Evolutionary conservation across 768 basidiomycete genomes (phyloP).

Genomic region (Baorangia bicolor): DNA sequence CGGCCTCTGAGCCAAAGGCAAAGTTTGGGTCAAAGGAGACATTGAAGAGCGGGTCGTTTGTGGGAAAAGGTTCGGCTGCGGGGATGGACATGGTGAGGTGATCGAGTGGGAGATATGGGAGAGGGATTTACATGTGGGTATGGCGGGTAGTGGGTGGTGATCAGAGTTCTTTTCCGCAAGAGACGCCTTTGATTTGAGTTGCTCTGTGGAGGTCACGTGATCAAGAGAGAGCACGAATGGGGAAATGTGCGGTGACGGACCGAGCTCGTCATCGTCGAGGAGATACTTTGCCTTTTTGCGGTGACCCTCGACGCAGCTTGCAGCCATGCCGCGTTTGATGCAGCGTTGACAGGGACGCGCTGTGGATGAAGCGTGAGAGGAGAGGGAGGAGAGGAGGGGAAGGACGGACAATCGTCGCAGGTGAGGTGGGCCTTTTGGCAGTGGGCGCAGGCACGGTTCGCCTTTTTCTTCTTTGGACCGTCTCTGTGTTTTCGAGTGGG

Average conservation of each 20-base stretch:
- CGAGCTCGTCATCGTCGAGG: slow-evolving; percentile 89
- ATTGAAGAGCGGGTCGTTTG: slow-evolving; percentile 58
- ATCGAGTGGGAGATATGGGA: background rate
- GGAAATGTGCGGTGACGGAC: slow-evolving; percentile 39
- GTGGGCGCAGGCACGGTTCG: slow-evolving; percentile 88
- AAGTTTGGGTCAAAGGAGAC: slow-evolving; percentile 58
- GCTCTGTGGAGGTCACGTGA: slow-evolving; percentile 38
- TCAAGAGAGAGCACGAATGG: slow-evolving; percentile 11
- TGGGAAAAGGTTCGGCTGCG: slow-evolving; percentile 52
- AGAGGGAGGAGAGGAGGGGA: slow-evolving; percentile 1
- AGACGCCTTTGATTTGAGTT: slow-evolving; percentile 35
- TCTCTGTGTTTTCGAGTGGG: slow-evolving; percentile 59
- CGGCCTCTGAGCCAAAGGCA: slow-evolving; percentile 84
- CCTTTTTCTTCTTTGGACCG: slow-evolving; percentile 92
- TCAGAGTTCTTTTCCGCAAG: slow-evolving; percentile 31
- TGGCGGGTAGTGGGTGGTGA: slow-evolving; percentile 23
- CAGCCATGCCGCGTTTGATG: slow-evolving; percentile 87
- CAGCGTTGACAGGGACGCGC: slow-evolving; percentile 97
- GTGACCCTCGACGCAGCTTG: slow-evolving; percentile 89
- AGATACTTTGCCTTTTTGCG: slow-evolving; percentile 99
- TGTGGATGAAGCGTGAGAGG: slow-evolving; percentile 34
- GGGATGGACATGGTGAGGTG: slow-evolving; percentile 9
- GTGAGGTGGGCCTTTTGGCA: slow-evolving; percentile 98
- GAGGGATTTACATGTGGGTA: slow-evolving; percentile 32
- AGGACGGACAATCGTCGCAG: slow-evolving; percentile 90